phyloP scores from a whole-genome alignment of 2,329 filamentous ascomycete species.

The Cladophialophora yegresii region DNA sequence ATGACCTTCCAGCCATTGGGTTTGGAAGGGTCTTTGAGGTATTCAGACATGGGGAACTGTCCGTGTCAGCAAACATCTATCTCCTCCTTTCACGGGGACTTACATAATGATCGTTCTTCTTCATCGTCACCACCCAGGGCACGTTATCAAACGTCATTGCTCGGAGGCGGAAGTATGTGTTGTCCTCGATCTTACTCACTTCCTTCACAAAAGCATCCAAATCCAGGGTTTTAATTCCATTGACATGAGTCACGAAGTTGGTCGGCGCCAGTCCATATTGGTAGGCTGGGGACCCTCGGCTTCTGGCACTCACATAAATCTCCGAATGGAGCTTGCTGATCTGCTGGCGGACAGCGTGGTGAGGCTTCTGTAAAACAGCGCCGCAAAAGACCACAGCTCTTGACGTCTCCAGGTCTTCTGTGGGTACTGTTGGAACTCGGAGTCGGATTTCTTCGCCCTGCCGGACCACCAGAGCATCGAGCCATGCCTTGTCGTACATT shows the following conservation, averaged over 20 bases:
- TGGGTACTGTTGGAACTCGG: constrained; percentile 79
- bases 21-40: constrained; percentile 58
- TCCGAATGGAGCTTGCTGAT: constrained; percentile 96
- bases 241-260: constrained; percentile 96
- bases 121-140: constrained; percentile 99
- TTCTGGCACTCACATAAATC: constrained; percentile 89
- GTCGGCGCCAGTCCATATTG: constrained; percentile 92
- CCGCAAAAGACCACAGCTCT: constrained; percentile 93
- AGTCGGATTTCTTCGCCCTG: constrained; percentile 77
- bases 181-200: constrained; percentile 86
- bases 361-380: constrained; percentile 86
- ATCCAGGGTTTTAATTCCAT: constrained; percentile 80
- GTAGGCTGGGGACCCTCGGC: constrained; percentile 78
- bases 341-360: constrained; percentile 95
- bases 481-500: constrained; percentile 85
- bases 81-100: constrained; percentile 33
- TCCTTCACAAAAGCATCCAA: constrained; percentile 77
- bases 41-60: constrained; percentile 66
- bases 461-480: constrained; percentile 84
- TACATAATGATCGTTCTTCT: constrained; percentile 97
- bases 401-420: constrained; percentile 87
- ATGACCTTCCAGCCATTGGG: constrained; percentile 60
- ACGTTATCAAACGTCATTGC: constrained; percentile 99
- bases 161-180: constrained; percentile 95
- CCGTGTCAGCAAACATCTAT: constrained; percentile 21